A percentile compares a stretch with the other conserved stretches of the same genome.
These are phyloP conservation scores for Pythium folliculosum DNA, from an alignment of 352 stramenopile genomes.

Conservation along the genomic window DNA sequence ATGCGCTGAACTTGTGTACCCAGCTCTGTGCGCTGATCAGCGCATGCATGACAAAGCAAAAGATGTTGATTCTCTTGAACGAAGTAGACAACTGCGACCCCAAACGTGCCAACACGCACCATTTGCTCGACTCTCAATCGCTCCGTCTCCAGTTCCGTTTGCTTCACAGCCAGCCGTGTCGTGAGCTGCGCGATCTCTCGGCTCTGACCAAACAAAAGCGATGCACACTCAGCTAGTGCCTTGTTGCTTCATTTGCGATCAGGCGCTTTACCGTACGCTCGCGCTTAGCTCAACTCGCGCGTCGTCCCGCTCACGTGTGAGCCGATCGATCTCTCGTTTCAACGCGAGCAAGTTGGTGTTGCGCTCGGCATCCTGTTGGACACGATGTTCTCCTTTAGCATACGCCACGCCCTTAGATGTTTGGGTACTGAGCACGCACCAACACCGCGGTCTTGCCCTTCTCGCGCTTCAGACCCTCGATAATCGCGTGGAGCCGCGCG, in stretches of 20 bases:
- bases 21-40: conserved; percentile 1
- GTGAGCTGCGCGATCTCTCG: conserved; percentile 12
- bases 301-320: conserved; percentile 13
- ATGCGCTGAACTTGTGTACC: background rate
- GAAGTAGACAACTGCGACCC: too few species aligned
- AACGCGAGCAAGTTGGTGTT: background rate
- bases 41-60: too few species aligned
- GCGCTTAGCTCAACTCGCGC: background rate
- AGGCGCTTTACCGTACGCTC: conserved; percentile 2
- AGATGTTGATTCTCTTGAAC: too few species aligned
- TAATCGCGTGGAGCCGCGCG: background rate
- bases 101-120: background rate
- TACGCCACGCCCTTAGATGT: background rate
- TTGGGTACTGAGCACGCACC: background rate
- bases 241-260: background rate
- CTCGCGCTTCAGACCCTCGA: conserved; percentile 8
- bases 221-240: too few species aligned
- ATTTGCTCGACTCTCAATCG: background rate
- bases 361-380: conserved; percentile 1
- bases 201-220: background rate
- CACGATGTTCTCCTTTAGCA: too few species aligned
- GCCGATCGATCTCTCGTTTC: conserved; percentile 8
- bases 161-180: conserved; percentile 9
- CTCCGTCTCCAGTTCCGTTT: conserved; percentile 12
- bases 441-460: background rate